A percentile compares a stretch with the other conserved stretches of the same genome.
Evolutionary conservation across 2,329 filamentous ascomycete species (phyloP).

Genomic region (Ceratocystis variospora): DNA sequence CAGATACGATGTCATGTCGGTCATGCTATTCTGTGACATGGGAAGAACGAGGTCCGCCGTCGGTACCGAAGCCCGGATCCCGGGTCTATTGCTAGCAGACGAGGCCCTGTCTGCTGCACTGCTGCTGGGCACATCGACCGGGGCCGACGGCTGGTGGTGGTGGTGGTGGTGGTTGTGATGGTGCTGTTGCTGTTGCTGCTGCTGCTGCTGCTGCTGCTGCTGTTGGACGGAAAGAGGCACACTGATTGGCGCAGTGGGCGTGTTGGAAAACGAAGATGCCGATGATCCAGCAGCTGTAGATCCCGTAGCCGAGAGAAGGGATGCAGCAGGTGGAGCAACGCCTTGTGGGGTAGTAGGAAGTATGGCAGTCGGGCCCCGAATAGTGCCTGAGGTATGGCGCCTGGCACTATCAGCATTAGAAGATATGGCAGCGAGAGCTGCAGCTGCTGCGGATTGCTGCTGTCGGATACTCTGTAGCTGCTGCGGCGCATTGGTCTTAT

Average conservation of each 20-base stretch:
- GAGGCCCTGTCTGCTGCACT: slow-evolving; percentile 8
- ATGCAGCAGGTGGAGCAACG: slow-evolving; percentile 47
- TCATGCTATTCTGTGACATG: slow-evolving; percentile 43
- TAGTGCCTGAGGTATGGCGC: neutral
- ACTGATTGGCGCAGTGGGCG: slow-evolving; percentile 25
- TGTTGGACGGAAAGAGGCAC: slow-evolving; percentile 18
- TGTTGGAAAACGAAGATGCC: neutral
- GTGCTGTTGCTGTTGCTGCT: too few species aligned
- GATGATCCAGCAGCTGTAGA: slow-evolving; percentile 30
- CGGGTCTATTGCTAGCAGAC: slow-evolving; percentile 5
- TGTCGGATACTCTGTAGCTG: neutral
- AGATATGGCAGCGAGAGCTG: neutral
- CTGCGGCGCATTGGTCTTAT: neutral
- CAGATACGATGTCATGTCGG: slow-evolving; percentile 48
- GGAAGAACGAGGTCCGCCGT: slow-evolving; percentile 24
- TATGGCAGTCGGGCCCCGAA: neutral
- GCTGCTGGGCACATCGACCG: slow-evolving; percentile 18
- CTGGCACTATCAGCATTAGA: neutral
- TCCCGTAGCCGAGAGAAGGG: slow-evolving; percentile 46
- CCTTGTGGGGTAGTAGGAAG: slow-evolving; percentile 42
- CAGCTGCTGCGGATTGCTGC: neutral
- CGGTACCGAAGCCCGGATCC: slow-evolving; percentile 14
- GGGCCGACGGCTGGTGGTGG: neutral
- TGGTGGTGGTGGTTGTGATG: too few species aligned
- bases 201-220: slow-evolving; percentile 10